Evolutionary conservation across 805 yeast species (phyloP), one percentile per base, ranked within the genome.

Genomic region (Barnettozyma wickerhamii): DNA sequence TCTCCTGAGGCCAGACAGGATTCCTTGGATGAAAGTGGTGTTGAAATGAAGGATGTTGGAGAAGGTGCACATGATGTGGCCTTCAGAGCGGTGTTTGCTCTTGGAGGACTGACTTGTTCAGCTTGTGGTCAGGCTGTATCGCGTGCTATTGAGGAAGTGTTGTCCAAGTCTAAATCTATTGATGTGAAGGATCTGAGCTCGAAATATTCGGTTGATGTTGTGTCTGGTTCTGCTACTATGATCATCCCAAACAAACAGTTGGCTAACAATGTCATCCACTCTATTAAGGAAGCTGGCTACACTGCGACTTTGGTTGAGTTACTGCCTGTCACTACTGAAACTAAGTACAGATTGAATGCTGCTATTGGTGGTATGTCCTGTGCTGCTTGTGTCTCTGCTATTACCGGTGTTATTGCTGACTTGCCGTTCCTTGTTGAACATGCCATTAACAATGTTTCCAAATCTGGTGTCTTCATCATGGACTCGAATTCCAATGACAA

Each of bases 361-460:
- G 62, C 77, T 0, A 76, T 84, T 33, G 84, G 82, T 10, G 91
- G 90, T 4, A 82, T 84, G 58, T 77, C 88, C 0, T 84, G 91
- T 61, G 79, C 84, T 7, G 77, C 87, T 0, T 81, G 93, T 59
- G 77, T 77, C 1, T 69, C 69, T 30, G 65, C 90, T 0, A 74
- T 85, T 10, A 61, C 66, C 9, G 60, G 67, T 7, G 69, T 75
- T 24, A 75, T 66, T 19, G 56, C 56, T 26, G 71, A 65, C 5
- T 52, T 81, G 30, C 71, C 75, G 2, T 79, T 74, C 55, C 74
- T 84, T 3, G 59, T 69, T 15, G 77, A 73, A 14, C 67, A 71
- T 26, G 74, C 75, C 7, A 69, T 84, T 31, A 77, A 77, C 45
- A 67, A 74, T 1, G 74, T 84, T 13, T 72, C 79, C 14, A 82